Evolutionary conservation across 495 filamentous ascomycete genomes (phyloP).

Genomic region (Daldinia caldariorum): DNA sequence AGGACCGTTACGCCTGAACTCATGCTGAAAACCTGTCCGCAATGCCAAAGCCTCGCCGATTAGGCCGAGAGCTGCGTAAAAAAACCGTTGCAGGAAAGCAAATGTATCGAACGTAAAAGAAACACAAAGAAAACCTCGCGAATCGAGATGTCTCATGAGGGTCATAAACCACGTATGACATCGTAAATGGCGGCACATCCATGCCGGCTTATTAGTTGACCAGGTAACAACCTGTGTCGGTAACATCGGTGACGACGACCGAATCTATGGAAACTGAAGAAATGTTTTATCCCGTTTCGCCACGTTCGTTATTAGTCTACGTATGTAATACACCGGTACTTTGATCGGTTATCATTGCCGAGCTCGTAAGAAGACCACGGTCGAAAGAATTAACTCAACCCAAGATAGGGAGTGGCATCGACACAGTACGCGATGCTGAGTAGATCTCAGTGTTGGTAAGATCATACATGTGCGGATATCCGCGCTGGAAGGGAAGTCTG

Average conservation of each 20-base stretch:
- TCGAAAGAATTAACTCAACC: slow-evolving; percentile 35
- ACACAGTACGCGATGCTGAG: slow-evolving; percentile 34
- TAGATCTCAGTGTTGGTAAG: slow-evolving; percentile 5
- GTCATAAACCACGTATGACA: slow-evolving; percentile 28
- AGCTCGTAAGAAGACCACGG: background rate
- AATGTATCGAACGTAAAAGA: slow-evolving; percentile 9
- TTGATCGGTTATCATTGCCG: slow-evolving; percentile 3
- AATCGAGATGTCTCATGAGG: slow-evolving; percentile 28
- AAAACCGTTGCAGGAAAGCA: slow-evolving; percentile 36
- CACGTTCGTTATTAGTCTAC: background rate
- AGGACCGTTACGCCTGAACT: slow-evolving; percentile 40
- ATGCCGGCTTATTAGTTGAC: slow-evolving; percentile 33
- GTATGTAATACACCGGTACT: background rate
- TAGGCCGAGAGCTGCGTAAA: slow-evolving; percentile 36
- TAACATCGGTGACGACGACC: slow-evolving; percentile 7
- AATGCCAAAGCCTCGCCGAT: slow-evolving; percentile 29
- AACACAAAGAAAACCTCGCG: slow-evolving; percentile 17
- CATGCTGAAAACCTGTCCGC: slow-evolving; percentile 34
- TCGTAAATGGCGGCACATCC: slow-evolving; percentile 29
- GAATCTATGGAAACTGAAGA: background rate
- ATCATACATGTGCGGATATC: background rate
- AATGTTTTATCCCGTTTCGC: background rate
- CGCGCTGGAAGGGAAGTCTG: slow-evolving; percentile 48
- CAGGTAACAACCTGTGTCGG: slow-evolving; percentile 16
- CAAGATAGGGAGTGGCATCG: slow-evolving; percentile 50